These are phyloP conservation scores for Scedosporium aurantiacum DNA, from an alignment of 2,329 filamentous ascomycete species.

Conservation along the genomic window DNA sequence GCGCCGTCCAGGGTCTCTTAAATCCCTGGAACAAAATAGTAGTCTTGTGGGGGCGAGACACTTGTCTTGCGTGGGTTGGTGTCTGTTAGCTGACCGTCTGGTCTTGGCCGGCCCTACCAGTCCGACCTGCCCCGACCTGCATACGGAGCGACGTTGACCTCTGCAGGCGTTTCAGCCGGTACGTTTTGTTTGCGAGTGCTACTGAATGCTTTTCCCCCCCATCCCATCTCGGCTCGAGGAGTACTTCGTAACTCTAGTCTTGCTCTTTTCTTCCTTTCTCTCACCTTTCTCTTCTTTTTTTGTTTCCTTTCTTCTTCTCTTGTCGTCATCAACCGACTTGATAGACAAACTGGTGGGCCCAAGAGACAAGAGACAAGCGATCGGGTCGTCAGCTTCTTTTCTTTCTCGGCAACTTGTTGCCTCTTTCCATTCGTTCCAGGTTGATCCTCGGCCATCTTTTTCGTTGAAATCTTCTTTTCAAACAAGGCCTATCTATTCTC, in stretches of 20 bases:
- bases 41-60: background rate
- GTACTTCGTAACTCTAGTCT: background rate
- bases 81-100: background rate
- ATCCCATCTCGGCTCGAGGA: background rate
- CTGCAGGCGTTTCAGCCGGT: background rate
- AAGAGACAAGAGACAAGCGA: constrained; percentile 1
- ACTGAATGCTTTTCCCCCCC: background rate
- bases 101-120: background rate
- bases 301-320: background rate
- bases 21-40: background rate
- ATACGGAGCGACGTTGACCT: background rate
- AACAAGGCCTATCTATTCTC: background rate
- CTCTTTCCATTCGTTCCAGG: constrained; percentile 37
- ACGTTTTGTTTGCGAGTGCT: background rate
- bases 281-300: constrained; percentile 10
- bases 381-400: constrained; percentile 1
- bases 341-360: background rate
- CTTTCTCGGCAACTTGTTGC: constrained; percentile 1
- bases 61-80: background rate
- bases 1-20: background rate
- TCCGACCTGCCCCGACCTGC: background rate
- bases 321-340: background rate
- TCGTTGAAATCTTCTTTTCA: constrained; percentile 11
- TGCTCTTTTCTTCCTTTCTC: constrained; percentile 5
- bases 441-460: constrained; percentile 45